A percentile compares a stretch with the other conserved stretches of the same genome.
Evolutionary conservation across 75 land plant genomes (phyloP).

Genomic region (Sequoia sempervirens): DNA sequence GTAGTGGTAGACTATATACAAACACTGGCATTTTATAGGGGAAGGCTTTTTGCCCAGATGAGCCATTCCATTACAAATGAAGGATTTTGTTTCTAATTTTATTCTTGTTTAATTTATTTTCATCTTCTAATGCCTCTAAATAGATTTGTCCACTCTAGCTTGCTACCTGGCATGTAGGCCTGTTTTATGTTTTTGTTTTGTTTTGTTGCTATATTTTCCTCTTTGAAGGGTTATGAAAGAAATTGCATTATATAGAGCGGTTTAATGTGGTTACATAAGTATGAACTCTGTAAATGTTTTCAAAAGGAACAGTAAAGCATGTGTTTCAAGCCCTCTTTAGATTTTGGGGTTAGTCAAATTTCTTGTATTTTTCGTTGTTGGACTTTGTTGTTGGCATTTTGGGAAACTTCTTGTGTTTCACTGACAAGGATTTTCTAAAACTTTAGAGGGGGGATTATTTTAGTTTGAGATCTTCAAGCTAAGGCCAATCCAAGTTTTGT

Average conservation of each 20-base stretch:
- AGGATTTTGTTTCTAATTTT: neutral
- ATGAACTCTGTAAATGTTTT: neutral
- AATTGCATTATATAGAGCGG: neutral
- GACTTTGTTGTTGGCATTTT: neutral
- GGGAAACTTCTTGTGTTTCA: neutral
- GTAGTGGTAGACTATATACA: slow-evolving; percentile 94
- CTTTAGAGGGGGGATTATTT: neutral
- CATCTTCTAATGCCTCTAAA: neutral
- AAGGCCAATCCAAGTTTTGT: too few species aligned
- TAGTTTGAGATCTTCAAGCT: too few species aligned
- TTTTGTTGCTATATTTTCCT: neutral
- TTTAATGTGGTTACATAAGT: neutral
- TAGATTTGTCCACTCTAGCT: neutral
- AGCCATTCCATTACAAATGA: neutral
- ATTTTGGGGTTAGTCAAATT: neutral
- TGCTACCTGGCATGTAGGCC: neutral
- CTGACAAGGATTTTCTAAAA: neutral
- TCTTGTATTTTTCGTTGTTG: neutral
- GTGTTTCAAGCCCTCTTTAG: neutral
- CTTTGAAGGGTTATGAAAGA: too few species aligned
- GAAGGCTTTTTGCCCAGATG: slow-evolving; percentile 92
- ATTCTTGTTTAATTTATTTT: neutral
- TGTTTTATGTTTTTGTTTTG: neutral
- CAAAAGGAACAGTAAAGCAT: neutral
- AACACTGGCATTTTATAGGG: slow-evolving; percentile 91